Evolutionary conservation across 2,329 filamentous ascomycete species (phyloP), one percentile per base, ranked within the genome.

Genomic region (Apiospora aurea): DNA sequence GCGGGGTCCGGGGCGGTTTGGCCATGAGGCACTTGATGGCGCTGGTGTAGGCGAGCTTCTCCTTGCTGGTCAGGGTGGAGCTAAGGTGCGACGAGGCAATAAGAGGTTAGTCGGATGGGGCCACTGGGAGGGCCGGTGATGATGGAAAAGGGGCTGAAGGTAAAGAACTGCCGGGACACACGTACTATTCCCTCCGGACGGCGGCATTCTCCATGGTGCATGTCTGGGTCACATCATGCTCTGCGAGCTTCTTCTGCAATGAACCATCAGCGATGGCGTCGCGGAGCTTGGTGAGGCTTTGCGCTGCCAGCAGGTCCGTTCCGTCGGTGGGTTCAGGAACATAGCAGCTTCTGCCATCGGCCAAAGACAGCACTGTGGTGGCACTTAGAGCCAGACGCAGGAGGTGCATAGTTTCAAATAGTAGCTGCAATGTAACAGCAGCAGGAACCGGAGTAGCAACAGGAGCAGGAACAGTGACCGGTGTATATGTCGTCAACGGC

Each of bases 11-110:
- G 3, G 72, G 64, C 5, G 72, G 73, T 18, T 29, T 24, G 21
- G 64, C 44, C 73, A 74, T 74, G 5, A 74, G 57, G 67, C 73
- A 74, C 44, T 72, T 74, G 29, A 74, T 70, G 26, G 66, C 69
- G 44, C 21, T 44, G 21, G 41, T 68, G 24, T 68, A 68, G 66
- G 43, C 43, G 10, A 68, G 66, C 29, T 68, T 68, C 29, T 68
- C 66, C 2, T 18, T 38, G 14, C 29, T 61, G 1, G 53, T 61
- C 6, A 67, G n/a, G 64, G 38, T 43, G 5, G 38, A 43, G 64
- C 61, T 61, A 10, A 5, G 49, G 29, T 16, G 26, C 7, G 4
- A n/a, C 34, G 34, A 34, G 34, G 34, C 6, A 6, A 6, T 8
- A 21, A 46, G n/a, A 18, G 21, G 21, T 24, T n/a, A 72, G 68